Percentiles rank a stretch among this genome's conserved stretches.
These are phyloP conservation scores for Pythium diclinum DNA, from an alignment of 352 stramenopile genomes.

Conservation along the genomic window DNA sequence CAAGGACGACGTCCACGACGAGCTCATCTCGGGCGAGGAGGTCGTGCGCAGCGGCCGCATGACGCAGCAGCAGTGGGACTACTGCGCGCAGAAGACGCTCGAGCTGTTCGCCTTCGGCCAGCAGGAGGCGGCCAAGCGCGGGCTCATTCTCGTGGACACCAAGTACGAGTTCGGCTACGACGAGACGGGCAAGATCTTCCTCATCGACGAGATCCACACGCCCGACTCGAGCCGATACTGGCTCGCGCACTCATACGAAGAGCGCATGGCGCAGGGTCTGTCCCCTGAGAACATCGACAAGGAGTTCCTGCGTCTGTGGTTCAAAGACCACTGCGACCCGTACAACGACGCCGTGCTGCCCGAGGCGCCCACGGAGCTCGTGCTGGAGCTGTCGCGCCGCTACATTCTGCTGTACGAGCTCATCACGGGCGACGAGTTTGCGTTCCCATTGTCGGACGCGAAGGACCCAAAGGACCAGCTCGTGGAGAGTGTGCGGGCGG, in stretches of 20 bases:
- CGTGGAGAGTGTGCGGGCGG: slow-evolving; percentile 41
- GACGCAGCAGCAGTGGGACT: slow-evolving; percentile 96
- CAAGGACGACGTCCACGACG: slow-evolving; percentile 97
- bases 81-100: slow-evolving; percentile 91
- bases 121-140: slow-evolving; percentile 85
- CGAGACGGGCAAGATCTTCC: slow-evolving; percentile 89
- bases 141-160: slow-evolving; percentile 98
- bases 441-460: slow-evolving; percentile 54
- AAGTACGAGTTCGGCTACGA: slow-evolving; percentile 92
- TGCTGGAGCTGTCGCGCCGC: slow-evolving; percentile 93
- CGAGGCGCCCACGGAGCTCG: slow-evolving; percentile 94
- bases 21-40: slow-evolving; percentile 94
- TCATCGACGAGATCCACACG: slow-evolving; percentile 99
- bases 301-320: slow-evolving; percentile 99
- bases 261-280: slow-evolving; percentile 78
- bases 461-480: slow-evolving; percentile 40
- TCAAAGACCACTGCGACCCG: slow-evolving; percentile 96
- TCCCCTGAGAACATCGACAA: slow-evolving; percentile 99
- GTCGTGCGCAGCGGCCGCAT: slow-evolving; percentile 94
- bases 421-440: slow-evolving; percentile 95
- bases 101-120: slow-evolving; percentile 93
- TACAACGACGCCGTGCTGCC: slow-evolving; percentile 96
- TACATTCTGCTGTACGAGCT: slow-evolving; percentile 99
- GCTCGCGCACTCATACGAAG: slow-evolving; percentile 89
- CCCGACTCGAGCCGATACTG: slow-evolving; percentile 97